Conservation (phyloP, 257 asterid genomes). For the Solanum sitiens region DNA sequence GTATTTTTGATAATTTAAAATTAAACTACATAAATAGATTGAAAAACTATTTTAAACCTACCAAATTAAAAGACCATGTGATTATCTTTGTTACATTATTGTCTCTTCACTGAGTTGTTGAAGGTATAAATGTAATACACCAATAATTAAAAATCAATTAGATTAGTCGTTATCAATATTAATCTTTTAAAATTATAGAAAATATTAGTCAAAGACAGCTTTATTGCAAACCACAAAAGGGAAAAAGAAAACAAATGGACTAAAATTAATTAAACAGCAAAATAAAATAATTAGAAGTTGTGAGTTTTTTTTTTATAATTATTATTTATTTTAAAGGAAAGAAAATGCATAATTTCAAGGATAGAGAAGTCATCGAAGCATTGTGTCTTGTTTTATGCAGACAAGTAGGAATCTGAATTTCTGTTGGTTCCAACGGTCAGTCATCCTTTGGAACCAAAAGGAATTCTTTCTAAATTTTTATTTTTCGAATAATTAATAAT, state of each 20-base stretch:
- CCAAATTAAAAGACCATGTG: neutral
- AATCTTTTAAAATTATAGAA: neutral
- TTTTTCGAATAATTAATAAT: neutral
- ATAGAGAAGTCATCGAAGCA: neutral
- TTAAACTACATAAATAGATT: neutral
- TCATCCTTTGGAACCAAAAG: conserved; percentile 7
- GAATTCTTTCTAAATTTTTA: neutral
- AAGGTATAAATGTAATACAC: neutral
- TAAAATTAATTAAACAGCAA: neutral
- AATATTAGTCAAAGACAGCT: neutral
- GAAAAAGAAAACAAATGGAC: neutral
- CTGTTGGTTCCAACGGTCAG: conserved; percentile 21
- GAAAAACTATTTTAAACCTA: neutral
- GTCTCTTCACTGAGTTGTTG: neutral
- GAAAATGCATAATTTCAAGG: neutral
- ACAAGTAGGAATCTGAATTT: conserved; percentile 9
- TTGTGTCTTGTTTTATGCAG: neutral
- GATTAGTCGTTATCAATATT: neutral
- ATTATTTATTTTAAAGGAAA: neutral
- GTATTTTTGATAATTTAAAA: neutral
- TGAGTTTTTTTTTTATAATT: neutral
- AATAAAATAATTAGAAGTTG: neutral
- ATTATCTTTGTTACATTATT: neutral
- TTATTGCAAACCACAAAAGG: neutral
- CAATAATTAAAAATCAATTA: neutral